Evolutionary conservation across 2,329 filamentous ascomycete species (phyloP), one percentile per base, ranked within the genome.

Genomic region (Hysterium pulicare): DNA sequence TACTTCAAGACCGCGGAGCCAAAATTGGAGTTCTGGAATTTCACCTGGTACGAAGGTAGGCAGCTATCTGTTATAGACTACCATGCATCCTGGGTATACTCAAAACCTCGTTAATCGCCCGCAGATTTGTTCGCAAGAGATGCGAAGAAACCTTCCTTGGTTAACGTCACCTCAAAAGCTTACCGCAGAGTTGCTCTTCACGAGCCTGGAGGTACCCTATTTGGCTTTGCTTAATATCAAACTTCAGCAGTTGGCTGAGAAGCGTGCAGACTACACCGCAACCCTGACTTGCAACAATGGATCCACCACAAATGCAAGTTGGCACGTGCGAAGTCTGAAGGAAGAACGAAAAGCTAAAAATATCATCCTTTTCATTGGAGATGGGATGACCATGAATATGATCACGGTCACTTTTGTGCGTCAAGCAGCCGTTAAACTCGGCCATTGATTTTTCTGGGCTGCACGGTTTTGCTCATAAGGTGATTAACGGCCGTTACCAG

Each of bases 401-500:
- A 86, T 87, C 59, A 86, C 83, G 28, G 52, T 47, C 21, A 33
- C 28, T 23, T 22, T 20, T 11, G 5, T 10, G 7, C 16, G 13
- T 10, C 43, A 59, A 55, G 4, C 16, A 11, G 17, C 11, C n/a
- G 31, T 19, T 19, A 17, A 15, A 7, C 30, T 13, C 11, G 10
- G 10, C 11, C 21, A 33, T 8, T 44, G 17, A 4, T 7, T 21
- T 11, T 13, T 9, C 4, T 34, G 47, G 41, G 88, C 88, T 32
- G 87, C 87, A 41, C 84, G 88, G 51, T 74, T 93, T 94, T 42
- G 87, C 77, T 15, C 88, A 94, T 74, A 85, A 88, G 73, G 84
- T 78, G 53, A 77, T 91, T 74, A 93, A 94, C 59, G 88, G 88
- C 54, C 87, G 86, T 65, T 94, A 91, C 66, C 83, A 88, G 72